Evolutionary conservation across 2,329 filamentous ascomycete species (phyloP).

Genomic region (Colletotrichum graminicola): DNA sequence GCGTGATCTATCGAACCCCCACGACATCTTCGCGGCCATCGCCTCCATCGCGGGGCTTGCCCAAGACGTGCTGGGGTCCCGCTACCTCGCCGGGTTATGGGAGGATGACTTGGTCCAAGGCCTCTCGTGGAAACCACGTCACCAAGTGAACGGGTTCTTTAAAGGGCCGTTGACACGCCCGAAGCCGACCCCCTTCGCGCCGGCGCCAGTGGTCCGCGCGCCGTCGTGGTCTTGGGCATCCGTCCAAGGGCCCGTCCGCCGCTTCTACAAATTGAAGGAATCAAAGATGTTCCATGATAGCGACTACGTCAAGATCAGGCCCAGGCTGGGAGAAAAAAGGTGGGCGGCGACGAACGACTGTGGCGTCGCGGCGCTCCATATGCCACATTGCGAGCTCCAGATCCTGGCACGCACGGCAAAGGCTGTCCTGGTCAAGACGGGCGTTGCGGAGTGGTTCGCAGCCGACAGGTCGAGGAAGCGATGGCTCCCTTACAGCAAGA

Average conservation of each 20-base stretch:
- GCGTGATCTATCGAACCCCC: constrained; percentile 23
- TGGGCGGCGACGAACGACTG: constrained; percentile 18
- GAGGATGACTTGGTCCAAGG: constrained; percentile 25
- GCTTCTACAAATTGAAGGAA: neutral
- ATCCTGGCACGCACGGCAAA: neutral
- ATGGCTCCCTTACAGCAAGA: constrained; percentile 7
- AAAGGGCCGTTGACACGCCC: constrained; percentile 5
- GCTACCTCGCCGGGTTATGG: constrained; percentile 25
- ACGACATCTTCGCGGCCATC: constrained; percentile 31
- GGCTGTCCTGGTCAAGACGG: neutral
- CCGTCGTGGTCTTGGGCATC: constrained; percentile 34
- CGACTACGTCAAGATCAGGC: constrained; percentile 14
- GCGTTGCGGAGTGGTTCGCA: neutral
- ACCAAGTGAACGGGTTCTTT: constrained; percentile 9
- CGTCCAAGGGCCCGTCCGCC: constrained; percentile 8
- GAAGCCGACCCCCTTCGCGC: constrained; percentile 10
- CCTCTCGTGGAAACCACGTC: constrained; percentile 24
- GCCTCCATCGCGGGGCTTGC: constrained; percentile 31
- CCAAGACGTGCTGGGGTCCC: neutral
- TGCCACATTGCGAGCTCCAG: constrained; percentile 19
- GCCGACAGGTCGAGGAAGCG: neutral
- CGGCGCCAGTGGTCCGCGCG: constrained; percentile 19
- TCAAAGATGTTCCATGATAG: neutral
- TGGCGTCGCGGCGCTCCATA: constrained; percentile 7
- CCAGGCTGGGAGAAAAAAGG: neutral